Evolutionary conservation across 176 grass and related monocot species (phyloP), one percentile per base, ranked within the genome.

Genomic region (Carex myosuroides): DNA sequence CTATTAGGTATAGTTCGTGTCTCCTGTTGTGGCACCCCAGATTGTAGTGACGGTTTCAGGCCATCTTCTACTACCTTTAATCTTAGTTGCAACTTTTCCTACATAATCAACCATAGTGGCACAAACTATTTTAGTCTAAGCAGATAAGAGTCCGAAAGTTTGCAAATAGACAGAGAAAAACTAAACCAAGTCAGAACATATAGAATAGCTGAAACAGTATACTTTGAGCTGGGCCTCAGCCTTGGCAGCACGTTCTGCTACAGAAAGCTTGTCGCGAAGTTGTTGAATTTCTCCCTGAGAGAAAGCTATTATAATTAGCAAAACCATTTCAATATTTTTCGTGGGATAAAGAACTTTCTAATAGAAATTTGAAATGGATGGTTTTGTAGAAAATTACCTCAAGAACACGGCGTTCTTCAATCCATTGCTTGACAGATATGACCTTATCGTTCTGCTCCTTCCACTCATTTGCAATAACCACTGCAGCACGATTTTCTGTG

Each of bases 391-490:
- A 77, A 64, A 83, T 50, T 86, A 95, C 96, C 85, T 91, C 91
- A 83, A 98, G 80, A 68, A 95, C 92, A 30, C 96, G 92, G 88
- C 93, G 91, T 50, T 98, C 96, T 89, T 95, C 93, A 66, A 95
- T 84, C 96, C 96, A 98, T 82, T 98, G 96, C 80, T 88, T 98
- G 82, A 98, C 89, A 75, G 96, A 89, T 88, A 98, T 98, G 84
- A 98, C 96, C 91, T 98, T 98, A 69, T 95, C 96, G 88, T 89
- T 93, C 72, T 88, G 88, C 91, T 95, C 96, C 86, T 98, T 98
- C 93, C 93, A 95, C 61, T 95, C 96, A 79, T 98, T 98, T 77
- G 96, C 96, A 78, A 95, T 88, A 18, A 98, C 89, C 57, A 90
- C 89, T 21, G 96, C 96, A 81, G 92, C 92, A 81, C 96, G 89